Conservation (phyloP, 352 stramenopile genomes). For the Phytophthora multivora region DNA sequence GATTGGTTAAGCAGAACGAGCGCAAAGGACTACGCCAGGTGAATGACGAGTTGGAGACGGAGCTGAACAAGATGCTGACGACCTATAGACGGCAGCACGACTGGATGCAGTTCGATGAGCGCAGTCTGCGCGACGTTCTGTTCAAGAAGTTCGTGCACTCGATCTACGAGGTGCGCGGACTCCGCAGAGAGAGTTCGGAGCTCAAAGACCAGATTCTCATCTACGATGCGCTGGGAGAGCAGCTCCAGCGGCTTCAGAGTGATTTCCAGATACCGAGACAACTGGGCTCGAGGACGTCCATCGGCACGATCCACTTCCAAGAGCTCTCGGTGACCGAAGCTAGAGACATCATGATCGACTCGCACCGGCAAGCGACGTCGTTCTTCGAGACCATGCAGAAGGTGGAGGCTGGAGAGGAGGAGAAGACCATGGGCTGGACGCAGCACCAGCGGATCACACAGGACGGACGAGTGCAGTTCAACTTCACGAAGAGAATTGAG, state of each 20-base stretch:
- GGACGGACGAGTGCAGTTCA: constrained; percentile 76
- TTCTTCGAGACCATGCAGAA: constrained; percentile 70
- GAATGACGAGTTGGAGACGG: constrained; percentile 59
- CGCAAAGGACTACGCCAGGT: constrained; percentile 60
- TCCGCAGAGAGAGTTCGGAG: constrained; percentile 49
- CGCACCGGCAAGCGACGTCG: constrained; percentile 65
- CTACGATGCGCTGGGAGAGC: constrained; percentile 70
- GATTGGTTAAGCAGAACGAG: constrained; percentile 31
- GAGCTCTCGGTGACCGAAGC: constrained; percentile 51
- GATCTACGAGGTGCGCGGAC: constrained; percentile 69
- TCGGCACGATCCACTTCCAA: constrained; percentile 71
- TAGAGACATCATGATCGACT: constrained; percentile 72
- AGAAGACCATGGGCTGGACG: constrained; percentile 85
- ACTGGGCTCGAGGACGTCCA: constrained; percentile 39
- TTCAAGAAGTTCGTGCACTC: constrained; percentile 76
- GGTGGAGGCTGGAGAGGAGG: constrained; percentile 23
- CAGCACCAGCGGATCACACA: constrained; percentile 70
- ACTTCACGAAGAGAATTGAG: constrained; percentile 77
- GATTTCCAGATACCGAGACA: constrained; percentile 62
- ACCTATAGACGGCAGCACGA: constrained; percentile 44
- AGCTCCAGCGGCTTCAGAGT: constrained; percentile 66
- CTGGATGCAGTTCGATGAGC: constrained; percentile 64
- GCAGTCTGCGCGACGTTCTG: constrained; percentile 46
- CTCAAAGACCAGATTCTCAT: constrained; percentile 59
- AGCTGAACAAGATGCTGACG: constrained; percentile 44